A percentile compares a stretch with the other conserved stretches of the same genome.
Conservation (phyloP, 176 grass and related monocot species). For the Juncus effusus region DNA sequence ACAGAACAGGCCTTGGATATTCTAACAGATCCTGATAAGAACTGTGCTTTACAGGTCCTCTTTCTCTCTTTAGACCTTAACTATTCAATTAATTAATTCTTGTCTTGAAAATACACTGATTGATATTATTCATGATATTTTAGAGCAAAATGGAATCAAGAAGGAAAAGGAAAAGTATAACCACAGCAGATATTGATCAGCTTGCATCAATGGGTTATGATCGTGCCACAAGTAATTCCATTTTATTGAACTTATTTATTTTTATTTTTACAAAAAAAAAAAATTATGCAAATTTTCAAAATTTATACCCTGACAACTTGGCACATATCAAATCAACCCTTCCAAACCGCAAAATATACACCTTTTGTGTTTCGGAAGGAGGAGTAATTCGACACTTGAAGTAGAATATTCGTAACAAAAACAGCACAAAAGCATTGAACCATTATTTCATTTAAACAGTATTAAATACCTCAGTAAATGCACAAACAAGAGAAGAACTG, state of each 20-base stretch:
- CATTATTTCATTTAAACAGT: background rate
- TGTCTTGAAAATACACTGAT: too few species aligned
- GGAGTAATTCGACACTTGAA: too few species aligned
- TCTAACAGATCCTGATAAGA: slow-evolving; percentile 87
- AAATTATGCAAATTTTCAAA: too few species aligned
- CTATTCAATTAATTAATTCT: too few species aligned
- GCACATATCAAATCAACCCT: too few species aligned
- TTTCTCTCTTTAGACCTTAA: slow-evolving; percentile 8
- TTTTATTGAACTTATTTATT: too few species aligned
- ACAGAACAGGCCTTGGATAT: slow-evolving; percentile 72
- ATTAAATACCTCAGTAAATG: slow-evolving; percentile 25
- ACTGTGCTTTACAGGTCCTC: slow-evolving; percentile 67
- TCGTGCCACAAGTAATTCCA: slow-evolving; percentile 8
- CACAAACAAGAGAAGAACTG: background rate
- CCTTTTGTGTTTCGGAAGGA: too few species aligned
- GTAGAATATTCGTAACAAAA: too few species aligned
- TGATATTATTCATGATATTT: too few species aligned
- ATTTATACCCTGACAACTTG: too few species aligned
- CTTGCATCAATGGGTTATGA: background rate
- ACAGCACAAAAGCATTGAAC: background rate
- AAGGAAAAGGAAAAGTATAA: slow-evolving; percentile 18
- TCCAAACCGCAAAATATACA: too few species aligned
- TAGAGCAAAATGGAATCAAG: slow-evolving; percentile 63
- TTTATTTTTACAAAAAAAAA: too few species aligned
- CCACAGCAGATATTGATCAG: slow-evolving; percentile 13